These are phyloP conservation scores for Apiotrichum sp. DNA, from an alignment of 1,284 basidiomycete genomes.

Conservation along the genomic window DNA sequence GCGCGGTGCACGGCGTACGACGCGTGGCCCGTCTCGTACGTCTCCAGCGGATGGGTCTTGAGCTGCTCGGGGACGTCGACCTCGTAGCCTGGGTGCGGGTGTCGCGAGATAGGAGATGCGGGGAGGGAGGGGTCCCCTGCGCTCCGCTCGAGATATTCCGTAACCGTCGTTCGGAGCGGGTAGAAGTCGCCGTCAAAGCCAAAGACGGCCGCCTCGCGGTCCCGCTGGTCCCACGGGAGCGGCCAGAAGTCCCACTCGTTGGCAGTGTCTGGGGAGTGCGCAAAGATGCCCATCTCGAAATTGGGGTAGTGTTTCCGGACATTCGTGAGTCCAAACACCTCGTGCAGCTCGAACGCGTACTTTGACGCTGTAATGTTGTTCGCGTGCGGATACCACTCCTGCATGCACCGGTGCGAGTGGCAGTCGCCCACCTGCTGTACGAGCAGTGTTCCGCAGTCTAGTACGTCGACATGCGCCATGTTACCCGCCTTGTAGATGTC, in stretches of 20 bases:
- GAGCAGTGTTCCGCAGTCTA: constrained; percentile 42
- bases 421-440: constrained; percentile 47
- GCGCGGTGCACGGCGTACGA: constrained; percentile 34
- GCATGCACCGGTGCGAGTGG: constrained; percentile 36
- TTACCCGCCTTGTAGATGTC: constrained; percentile 43
- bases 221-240: constrained; percentile 33
- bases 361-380: constrained; percentile 48
- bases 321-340: constrained; percentile 39
- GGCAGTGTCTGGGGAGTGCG: constrained; percentile 44
- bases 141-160: constrained; percentile 16
- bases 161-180: constrained; percentile 45
- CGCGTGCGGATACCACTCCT: constrained; percentile 46
- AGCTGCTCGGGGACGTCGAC: constrained; percentile 27
- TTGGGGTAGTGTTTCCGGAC: constrained; percentile 34
- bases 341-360: constrained; percentile 46
- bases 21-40: constrained; percentile 34
- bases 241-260: constrained; percentile 48
- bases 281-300: constrained; percentile 42
- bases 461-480: constrained; percentile 36
- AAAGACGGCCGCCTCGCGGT: constrained; percentile 38
- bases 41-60: constrained; percentile 31
- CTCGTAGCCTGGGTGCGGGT: constrained; percentile 42
- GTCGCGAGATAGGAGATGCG: constrained; percentile 25
- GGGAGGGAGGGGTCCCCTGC: constrained; percentile 1
- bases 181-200: constrained; percentile 45